These are phyloP conservation scores for Pseudisothecium myosuroides DNA, from an alignment of 225 moss, liverwort and hornwort species.

Conservation along the genomic window DNA sequence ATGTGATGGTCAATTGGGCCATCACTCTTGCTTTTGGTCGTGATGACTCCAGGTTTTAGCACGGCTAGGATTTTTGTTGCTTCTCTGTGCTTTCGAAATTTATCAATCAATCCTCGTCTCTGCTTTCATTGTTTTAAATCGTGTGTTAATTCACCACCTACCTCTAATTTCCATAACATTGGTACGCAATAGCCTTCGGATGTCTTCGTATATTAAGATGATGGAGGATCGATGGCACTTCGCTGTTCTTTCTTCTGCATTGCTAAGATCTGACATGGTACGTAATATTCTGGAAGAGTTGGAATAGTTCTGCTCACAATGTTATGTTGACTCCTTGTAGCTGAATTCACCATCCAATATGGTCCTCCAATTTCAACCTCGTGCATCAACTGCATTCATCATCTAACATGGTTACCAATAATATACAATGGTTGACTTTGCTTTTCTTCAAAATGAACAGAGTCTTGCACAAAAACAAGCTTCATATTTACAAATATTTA, in stretches of 20 bases:
- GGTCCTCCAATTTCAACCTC: background rate
- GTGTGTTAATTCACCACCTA: background rate
- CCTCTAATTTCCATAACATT: background rate
- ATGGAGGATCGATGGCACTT: background rate
- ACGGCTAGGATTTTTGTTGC: background rate
- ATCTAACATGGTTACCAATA: background rate
- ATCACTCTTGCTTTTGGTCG: conserved; percentile 63
- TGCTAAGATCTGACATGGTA: background rate
- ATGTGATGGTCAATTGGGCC: conserved; percentile 62
- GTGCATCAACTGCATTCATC: background rate
- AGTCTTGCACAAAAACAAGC: too few relatives aligned
- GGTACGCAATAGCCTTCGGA: background rate
- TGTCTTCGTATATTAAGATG: background rate
- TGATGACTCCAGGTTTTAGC: conserved; percentile 63
- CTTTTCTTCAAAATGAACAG: too few relatives aligned
- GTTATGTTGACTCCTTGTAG: background rate
- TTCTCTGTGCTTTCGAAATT: background rate
- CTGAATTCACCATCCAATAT: background rate
- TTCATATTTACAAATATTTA: too few relatives aligned
- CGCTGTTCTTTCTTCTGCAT: background rate
- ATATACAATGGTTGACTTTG: too few relatives aligned
- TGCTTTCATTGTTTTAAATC: background rate
- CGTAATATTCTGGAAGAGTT: background rate
- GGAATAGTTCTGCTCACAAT: background rate
- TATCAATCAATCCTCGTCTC: background rate